phyloP scores from a whole-genome alignment of 495 filamentous ascomycete species.

The Penicillium flavigenum region DNA sequence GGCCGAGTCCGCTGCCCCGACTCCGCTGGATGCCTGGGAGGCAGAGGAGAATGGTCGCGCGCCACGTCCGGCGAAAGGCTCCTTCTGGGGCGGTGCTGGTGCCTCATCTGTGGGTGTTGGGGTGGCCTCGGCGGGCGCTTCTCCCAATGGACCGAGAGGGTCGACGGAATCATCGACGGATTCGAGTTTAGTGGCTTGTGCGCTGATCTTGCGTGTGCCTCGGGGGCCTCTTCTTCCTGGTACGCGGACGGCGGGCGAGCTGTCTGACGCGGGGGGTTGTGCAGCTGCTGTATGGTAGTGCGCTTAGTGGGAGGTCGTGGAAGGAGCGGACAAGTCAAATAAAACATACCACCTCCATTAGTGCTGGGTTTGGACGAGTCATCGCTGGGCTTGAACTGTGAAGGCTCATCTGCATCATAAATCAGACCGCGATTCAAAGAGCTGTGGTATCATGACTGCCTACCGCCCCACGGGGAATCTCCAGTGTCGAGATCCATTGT shows the following conservation, averaged over 20 bases:
- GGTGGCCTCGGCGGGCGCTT: constrained; percentile 50
- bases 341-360: constrained; percentile 33
- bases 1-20: constrained; percentile 59
- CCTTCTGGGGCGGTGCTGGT: constrained; percentile 88
- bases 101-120: constrained; percentile 58
- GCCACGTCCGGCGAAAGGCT: constrained; percentile 62
- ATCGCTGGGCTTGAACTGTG: constrained; percentile 46
- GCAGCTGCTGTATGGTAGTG: constrained; percentile 36
- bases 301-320: constrained; percentile 33
- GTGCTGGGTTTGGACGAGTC: constrained; percentile 25
- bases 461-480: constrained; percentile 73
- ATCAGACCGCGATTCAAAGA: constrained; percentile 28
- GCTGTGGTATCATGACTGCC: constrained; percentile 39
- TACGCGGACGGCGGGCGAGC: constrained; percentile 42
- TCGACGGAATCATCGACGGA: constrained; percentile 88
- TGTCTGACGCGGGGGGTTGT: constrained; percentile 35
- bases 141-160: constrained; percentile 82
- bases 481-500: constrained; percentile 63
- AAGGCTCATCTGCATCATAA: constrained; percentile 54
- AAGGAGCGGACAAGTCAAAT: constrained; percentile 15
- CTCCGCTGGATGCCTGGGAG: constrained; percentile 48
- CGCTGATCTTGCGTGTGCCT: constrained; percentile 71
- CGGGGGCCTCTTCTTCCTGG: constrained; percentile 52
- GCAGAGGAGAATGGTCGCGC: constrained; percentile 51
- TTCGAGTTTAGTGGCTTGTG: constrained; percentile 80